These are phyloP conservation scores for Epithele typhae DNA, from an alignment of 768 basidiomycete species.

Conservation along the genomic window DNA sequence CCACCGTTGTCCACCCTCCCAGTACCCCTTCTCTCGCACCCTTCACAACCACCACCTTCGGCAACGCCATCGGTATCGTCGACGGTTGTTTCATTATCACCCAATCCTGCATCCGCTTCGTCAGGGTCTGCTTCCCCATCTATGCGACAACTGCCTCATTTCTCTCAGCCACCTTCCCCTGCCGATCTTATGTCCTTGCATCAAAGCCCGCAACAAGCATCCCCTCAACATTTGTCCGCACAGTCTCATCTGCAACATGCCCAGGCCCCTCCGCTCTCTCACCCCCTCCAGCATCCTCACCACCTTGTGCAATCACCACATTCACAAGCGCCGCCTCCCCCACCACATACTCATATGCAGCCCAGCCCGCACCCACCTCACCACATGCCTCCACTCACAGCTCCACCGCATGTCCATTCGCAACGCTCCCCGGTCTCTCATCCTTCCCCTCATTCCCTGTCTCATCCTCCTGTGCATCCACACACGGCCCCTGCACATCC, in stretches of 20 bases:
- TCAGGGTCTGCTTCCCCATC: slow-evolving; percentile 10
- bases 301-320: slow-evolving; percentile 3
- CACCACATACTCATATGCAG: too few species aligned
- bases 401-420: background rate
- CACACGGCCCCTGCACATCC: background rate
- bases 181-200: too few species aligned
- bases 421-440: background rate
- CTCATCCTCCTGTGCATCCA: background rate
- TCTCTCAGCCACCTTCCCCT: background rate
- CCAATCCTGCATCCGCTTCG: slow-evolving; percentile 5
- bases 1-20: slow-evolving; percentile 1
- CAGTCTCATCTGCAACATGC: too few species aligned
- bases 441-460: background rate
- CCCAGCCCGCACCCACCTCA: background rate
- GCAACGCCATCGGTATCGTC: slow-evolving; percentile 7
- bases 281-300: background rate
- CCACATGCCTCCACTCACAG: background rate
- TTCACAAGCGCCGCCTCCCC: background rate
- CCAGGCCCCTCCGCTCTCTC: too few species aligned
- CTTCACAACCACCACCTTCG: slow-evolving; percentile 6
- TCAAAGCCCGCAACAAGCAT: background rate
- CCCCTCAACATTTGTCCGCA: background rate
- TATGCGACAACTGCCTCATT: background rate
- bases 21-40: too few species aligned
- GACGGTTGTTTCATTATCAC: slow-evolving; percentile 2